Evolutionary conservation across 1,139 yeast species (phyloP).

Genomic region (Kurtzmaniella quercitrusa): DNA sequence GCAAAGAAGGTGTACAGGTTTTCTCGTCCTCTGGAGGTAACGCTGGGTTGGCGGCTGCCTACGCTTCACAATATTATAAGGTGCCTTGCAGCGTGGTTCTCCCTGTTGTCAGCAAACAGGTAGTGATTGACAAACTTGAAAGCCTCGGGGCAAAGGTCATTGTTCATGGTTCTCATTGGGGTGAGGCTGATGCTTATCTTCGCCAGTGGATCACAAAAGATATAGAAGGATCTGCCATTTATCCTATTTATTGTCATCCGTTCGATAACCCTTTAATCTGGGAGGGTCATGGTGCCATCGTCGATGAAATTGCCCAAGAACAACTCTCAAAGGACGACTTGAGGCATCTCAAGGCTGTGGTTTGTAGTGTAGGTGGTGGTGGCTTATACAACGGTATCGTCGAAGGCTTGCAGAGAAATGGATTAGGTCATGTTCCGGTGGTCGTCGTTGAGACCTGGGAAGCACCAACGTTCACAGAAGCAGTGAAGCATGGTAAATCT

Average conservation of each 20-base stretch:
- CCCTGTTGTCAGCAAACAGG: constrained; percentile 24
- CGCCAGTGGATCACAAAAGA: constrained; percentile 16
- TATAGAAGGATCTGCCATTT: constrained; percentile 12
- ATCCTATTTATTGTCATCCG: constrained; percentile 38
- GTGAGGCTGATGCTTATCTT: constrained; percentile 34
- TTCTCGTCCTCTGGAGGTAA: constrained; percentile 44
- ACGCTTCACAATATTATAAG: constrained; percentile 22
- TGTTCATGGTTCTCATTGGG: constrained; percentile 30
- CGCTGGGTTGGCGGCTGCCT: constrained; percentile 46
- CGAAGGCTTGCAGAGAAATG: constrained; percentile 23
- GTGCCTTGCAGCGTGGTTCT: constrained; percentile 38
- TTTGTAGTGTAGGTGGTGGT: constrained; percentile 43
- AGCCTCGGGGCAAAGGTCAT: constrained; percentile 26
- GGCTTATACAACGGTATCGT: constrained; percentile 38
- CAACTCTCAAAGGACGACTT: constrained; percentile 16
- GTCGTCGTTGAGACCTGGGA: constrained; percentile 35
- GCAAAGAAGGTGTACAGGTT: constrained; percentile 19
- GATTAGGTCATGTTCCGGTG: constrained; percentile 18
- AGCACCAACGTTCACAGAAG: constrained; percentile 34
- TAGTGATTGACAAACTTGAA: constrained; percentile 22
- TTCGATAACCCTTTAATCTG: constrained; percentile 35
- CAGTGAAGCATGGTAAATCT: constrained; percentile 24
- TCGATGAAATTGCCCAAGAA: constrained; percentile 26
- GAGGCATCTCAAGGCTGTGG: constrained; percentile 26
- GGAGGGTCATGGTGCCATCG: constrained; percentile 37